phyloP scores from a whole-genome alignment of 331 rosid species.

The Dryas integrifolia region DNA sequence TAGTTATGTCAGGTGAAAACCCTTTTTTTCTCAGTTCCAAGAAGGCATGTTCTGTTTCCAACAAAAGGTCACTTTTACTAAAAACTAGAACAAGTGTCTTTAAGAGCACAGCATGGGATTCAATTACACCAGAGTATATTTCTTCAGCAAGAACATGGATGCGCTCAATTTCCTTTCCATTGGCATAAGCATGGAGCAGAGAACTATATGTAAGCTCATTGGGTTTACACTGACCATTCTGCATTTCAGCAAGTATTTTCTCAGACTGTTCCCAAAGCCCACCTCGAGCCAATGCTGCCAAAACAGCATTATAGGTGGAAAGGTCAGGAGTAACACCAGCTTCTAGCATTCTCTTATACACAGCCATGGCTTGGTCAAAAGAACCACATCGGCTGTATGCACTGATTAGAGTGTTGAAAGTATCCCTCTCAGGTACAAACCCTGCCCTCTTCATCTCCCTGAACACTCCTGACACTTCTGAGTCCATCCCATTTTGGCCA shows the following conservation, averaged over 20 bases:
- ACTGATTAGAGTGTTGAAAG: conserved; percentile 76
- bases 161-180: conserved; percentile 60
- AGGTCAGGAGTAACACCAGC: conserved; percentile 80
- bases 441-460: conserved; percentile 91
- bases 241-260: conserved; percentile 73
- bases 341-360: conserved; percentile 74
- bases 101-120: conserved; percentile 62
- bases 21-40: conserved; percentile 53
- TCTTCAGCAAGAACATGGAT: conserved; percentile 63
- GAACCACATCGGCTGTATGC: conserved; percentile 83
- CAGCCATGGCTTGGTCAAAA: conserved; percentile 71
- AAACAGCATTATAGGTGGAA: conserved; percentile 73
- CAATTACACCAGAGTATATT: conserved; percentile 60
- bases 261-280: conserved; percentile 84
- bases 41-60: conserved; percentile 71
- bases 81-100: conserved; percentile 77
- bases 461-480: conserved; percentile 70
- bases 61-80: conserved; percentile 69
- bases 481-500: conserved; percentile 81
- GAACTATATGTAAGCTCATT: conserved; percentile 73
- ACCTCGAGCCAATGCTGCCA: conserved; percentile 84
- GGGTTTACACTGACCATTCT: conserved; percentile 62
- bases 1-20: conserved; percentile 61
- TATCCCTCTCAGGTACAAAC: conserved; percentile 79
- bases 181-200: conserved; percentile 82